These are phyloP conservation scores for Ophiostoma pallidulum DNA, from an alignment of 2,329 filamentous ascomycete genomes.

Conservation along the genomic window DNA sequence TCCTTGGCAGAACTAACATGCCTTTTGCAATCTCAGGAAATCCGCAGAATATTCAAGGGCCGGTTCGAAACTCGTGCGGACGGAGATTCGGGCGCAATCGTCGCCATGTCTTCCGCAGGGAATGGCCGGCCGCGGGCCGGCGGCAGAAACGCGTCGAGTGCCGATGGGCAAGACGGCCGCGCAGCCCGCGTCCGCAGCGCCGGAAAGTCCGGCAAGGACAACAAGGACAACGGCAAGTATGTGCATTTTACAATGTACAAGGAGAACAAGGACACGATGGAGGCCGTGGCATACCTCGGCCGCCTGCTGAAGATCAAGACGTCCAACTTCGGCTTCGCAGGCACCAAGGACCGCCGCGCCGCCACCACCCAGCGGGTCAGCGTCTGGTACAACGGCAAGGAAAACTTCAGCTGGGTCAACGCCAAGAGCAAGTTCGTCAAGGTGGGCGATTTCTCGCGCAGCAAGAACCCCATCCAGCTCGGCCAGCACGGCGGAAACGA, in stretches of 20 bases:
- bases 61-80: constrained; percentile 66
- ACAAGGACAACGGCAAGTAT: constrained; percentile 38
- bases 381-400: constrained; percentile 39
- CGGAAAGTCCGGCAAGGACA: constrained; percentile 16
- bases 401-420: constrained; percentile 58
- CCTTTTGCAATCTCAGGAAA: constrained; percentile 28
- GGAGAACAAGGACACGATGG: constrained; percentile 96
- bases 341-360: constrained; percentile 83
- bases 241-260: constrained; percentile 91
- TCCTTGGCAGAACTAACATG: too few species aligned
- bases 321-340: constrained; percentile 66
- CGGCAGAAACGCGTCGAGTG: constrained; percentile 17
- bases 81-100: constrained; percentile 42
- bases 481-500: constrained; percentile 84
- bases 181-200: constrained; percentile 8
- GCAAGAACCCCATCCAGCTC: constrained; percentile 61
- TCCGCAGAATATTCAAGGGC: constrained; percentile 73
- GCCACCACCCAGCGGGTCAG: constrained; percentile 79
- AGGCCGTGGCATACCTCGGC: constrained; percentile 68
- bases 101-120: constrained; percentile 35
- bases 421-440: constrained; percentile 51
- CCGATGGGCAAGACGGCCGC: constrained; percentile 13
- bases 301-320: constrained; percentile 64
- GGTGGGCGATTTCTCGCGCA: constrained; percentile 76
- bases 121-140: constrained; percentile 6